Percentiles rank a stretch among this genome's conserved stretches.
These are phyloP conservation scores for Malus hybrid DNA, from an alignment of 331 rosid genomes.

Conservation along the genomic window DNA sequence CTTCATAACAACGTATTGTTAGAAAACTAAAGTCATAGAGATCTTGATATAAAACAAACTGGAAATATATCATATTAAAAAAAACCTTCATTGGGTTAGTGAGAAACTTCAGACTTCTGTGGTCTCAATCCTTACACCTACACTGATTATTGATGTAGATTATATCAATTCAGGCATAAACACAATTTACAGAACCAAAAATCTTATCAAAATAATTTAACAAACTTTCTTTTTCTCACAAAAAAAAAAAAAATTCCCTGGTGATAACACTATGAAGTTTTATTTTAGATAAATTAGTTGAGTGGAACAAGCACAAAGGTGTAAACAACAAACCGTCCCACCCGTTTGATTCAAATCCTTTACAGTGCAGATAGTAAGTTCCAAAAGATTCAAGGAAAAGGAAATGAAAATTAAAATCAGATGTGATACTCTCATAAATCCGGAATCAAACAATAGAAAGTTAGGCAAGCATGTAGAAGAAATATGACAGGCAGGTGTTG, in stretches of 20 bases:
- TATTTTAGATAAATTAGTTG: background rate
- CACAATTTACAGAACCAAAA: no score
- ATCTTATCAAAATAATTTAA: background rate
- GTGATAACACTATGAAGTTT: conserved; percentile 2
- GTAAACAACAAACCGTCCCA: conserved; percentile 1
- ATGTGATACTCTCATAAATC: background rate
- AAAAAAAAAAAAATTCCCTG: background rate
- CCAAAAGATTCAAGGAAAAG: background rate
- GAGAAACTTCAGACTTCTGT: conserved; percentile 21
- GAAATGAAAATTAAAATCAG: background rate
- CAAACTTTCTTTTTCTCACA: background rate
- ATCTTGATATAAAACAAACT: background rate
- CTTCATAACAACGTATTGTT: background rate
- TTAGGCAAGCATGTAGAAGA: background rate
- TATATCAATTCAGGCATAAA: no score
- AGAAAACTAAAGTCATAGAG: background rate
- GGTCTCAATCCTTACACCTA: background rate
- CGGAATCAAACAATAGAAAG: background rate
- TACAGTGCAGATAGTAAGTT: conserved; percentile 2
- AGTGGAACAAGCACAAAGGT: conserved; percentile 15
- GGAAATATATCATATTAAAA: conserved; percentile 1
- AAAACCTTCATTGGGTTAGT: conserved; percentile 19
- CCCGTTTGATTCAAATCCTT: conserved; percentile 10
- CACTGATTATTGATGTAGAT: no score
- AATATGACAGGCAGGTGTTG: conserved; percentile 21